A percentile compares a stretch with the other conserved stretches of the same genome.
These are phyloP conservation scores for Beauveria brongniartii DNA, from an alignment of 2,329 filamentous ascomycete genomes.

Conservation along the genomic window DNA sequence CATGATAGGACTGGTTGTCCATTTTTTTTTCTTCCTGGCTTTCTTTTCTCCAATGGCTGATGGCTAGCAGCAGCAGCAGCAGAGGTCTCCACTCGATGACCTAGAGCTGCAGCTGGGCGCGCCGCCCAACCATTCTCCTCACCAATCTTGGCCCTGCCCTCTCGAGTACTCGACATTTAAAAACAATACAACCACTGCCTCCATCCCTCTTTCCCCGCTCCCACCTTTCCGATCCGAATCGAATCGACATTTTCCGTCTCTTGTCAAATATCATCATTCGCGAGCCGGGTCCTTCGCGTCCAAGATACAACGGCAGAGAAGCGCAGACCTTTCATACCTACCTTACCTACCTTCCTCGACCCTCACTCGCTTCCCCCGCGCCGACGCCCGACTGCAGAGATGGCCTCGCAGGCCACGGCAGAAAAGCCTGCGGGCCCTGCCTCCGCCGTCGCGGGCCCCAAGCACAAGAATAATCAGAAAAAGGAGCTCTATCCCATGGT, in stretches of 20 bases:
- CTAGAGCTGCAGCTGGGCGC: not conserved
- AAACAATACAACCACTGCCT: not conserved
- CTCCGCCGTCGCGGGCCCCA: not conserved
- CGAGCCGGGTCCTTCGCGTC: not conserved
- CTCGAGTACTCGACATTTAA: not conserved
- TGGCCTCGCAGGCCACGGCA: conserved; percentile 7
- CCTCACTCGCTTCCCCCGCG: not conserved
- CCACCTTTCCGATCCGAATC: too few species aligned
- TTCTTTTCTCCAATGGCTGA: too few species aligned
- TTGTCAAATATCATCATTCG: too few species aligned
- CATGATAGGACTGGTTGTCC: too few species aligned
- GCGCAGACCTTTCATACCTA: too few species aligned
- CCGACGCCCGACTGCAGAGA: not conserved
- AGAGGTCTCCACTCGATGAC: not conserved
- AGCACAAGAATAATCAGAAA: conserved; percentile 13
- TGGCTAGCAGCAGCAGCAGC: too few species aligned
- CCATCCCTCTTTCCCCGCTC: not conserved
- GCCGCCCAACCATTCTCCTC: conserved; percentile 3
- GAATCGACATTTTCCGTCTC: too few species aligned
- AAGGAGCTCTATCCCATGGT: conserved; percentile 62
- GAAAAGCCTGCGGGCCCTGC: not conserved
- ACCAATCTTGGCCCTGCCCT: not conserved
- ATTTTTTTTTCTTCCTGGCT: too few species aligned
- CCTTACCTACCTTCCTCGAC: too few species aligned
- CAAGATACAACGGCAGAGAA: too few species aligned